Percentiles rank a stretch among this genome's conserved stretches.
Conservation (phyloP, 2,329 filamentous ascomycete genomes). For the Pseudogymnoascus sp. region DNA sequence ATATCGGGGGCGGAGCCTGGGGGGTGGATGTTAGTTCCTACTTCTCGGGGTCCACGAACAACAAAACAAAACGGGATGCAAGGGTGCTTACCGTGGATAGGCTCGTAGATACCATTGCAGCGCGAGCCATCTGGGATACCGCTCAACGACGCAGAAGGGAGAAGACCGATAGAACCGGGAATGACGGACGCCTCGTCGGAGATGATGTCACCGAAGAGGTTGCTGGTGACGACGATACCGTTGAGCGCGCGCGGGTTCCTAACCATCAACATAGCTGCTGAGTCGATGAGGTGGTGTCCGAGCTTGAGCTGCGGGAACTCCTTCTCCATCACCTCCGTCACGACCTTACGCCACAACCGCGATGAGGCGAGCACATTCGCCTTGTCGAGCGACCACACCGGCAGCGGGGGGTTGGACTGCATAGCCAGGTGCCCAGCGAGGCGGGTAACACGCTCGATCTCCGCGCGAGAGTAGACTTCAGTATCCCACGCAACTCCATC, state of each 20-base stretch:
- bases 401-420: slow-evolving; percentile 64
- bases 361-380: slow-evolving; percentile 91
- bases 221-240: slow-evolving; percentile 85
- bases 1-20: slow-evolving; percentile 86
- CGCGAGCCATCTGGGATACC: slow-evolving; percentile 75
- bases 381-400: slow-evolving; percentile 87
- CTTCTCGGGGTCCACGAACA: neutral
- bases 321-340: slow-evolving; percentile 73
- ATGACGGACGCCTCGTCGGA: slow-evolving; percentile 93
- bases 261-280: slow-evolving; percentile 94
- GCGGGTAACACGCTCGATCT: slow-evolving; percentile 82
- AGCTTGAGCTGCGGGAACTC: slow-evolving; percentile 85
- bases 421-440: slow-evolving; percentile 76
- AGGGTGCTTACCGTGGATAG: slow-evolving; percentile 69
- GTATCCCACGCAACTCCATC: slow-evolving; percentile 71
- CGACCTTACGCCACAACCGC: slow-evolving; percentile 80
- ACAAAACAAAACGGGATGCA: neutral
- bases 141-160: slow-evolving; percentile 80
- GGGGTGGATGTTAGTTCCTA: slow-evolving; percentile 8
- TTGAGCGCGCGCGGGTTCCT: slow-evolving; percentile 86
- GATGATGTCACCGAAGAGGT: slow-evolving; percentile 94
- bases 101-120: slow-evolving; percentile 95
- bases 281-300: slow-evolving; percentile 88
- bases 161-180: slow-evolving; percentile 77
- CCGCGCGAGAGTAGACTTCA: slow-evolving; percentile 73